These are phyloP conservation scores for Baudoinia panamericana DNA, from an alignment of 495 filamentous ascomycete genomes.

Conservation along the genomic window DNA sequence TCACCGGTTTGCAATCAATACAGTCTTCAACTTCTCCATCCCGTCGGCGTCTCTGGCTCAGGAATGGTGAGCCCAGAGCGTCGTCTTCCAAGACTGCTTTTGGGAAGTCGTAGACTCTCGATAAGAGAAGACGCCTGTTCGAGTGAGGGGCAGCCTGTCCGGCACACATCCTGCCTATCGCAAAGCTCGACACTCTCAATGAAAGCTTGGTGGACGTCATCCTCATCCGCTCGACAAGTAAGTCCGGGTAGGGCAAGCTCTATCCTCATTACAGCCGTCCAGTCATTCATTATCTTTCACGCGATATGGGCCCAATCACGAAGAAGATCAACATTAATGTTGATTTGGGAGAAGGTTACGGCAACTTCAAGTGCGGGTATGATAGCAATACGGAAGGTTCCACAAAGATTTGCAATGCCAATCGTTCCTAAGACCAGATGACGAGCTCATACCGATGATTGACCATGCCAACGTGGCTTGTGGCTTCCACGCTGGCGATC, in stretches of 20 bases:
- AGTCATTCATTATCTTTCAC: background rate
- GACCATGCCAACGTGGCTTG: conserved; percentile 53
- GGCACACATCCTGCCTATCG: too few species aligned
- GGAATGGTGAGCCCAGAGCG: too few species aligned
- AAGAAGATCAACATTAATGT: conserved; percentile 40
- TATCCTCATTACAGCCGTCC: background rate
- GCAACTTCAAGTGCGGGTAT: conserved; percentile 33
- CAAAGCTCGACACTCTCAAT: background rate
- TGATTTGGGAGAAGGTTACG: conserved; percentile 38
- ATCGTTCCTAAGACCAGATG: conserved; percentile 36
- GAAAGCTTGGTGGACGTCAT: conserved; percentile 2
- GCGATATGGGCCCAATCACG: conserved; percentile 36
- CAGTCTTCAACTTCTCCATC: conserved; percentile 23
- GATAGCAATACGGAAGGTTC: background rate
- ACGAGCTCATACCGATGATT: conserved; percentile 41
- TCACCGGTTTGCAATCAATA: conserved; percentile 39
- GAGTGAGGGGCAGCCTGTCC: background rate
- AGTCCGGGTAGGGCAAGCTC: background rate
- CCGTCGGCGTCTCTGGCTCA: too few species aligned
- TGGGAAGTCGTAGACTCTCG: too few species aligned
- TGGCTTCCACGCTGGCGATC: conserved; percentile 48
- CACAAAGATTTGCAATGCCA: background rate
- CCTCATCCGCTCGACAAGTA: background rate
- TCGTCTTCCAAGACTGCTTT: too few species aligned
- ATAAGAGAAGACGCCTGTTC: background rate